Base-by-base conservation (phyloP, 2,329 filamentous ascomycete genomes). In the Rhinocladiella similis region DNA sequence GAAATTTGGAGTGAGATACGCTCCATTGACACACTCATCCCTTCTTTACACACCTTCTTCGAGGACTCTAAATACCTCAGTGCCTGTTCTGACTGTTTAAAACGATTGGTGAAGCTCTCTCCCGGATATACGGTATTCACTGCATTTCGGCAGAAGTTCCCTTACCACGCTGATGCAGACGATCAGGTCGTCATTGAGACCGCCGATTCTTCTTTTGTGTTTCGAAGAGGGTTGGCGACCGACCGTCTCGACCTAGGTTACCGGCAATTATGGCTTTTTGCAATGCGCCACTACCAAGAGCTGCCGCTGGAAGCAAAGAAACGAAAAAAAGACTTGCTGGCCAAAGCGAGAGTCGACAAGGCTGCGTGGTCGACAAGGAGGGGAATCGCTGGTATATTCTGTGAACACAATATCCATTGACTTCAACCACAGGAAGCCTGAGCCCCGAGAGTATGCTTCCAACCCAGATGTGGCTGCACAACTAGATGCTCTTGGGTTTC, bases 31-130 rank as follows among this genome's bases (percentile, higher is more conserved):
- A n/a, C n/a, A n/a, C n/a, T n/a, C n/a, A n/a, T 74, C 49, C 70
- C 68, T 5, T 74, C 67, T 33, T 66, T 75, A 20, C 64, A 67
- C 53, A 70, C 59, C 35, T 74, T 75, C 60, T 75, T 75, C 56
- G 56, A 70, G 48, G 68, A 75, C 53, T 56, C 74, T 10, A 69
- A 66, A 45, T 74, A 70, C 53, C 54, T 75, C 5, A 61, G 69
- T 62, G 56, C 48, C 20, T 66, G 61, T 39, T 62, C 65, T 19
- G 49, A 70, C 50, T 63, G 50, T 46, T 50, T 72, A 35, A 70
- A 72, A 47, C 45, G 45, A 12, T 47, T 47, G 18, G 29, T 47
- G 29, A 5, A 58, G 57, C 54, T 53, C 27, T 53, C 38, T 19
- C 50, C 50, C 36, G 27, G 22, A 9, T 5, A 53, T 10, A 53